Evolutionary conservation across 345 rosid genomes (phyloP), one percentile per base, ranked within the genome.

Genomic region (Erucastrum elatum): DNA sequence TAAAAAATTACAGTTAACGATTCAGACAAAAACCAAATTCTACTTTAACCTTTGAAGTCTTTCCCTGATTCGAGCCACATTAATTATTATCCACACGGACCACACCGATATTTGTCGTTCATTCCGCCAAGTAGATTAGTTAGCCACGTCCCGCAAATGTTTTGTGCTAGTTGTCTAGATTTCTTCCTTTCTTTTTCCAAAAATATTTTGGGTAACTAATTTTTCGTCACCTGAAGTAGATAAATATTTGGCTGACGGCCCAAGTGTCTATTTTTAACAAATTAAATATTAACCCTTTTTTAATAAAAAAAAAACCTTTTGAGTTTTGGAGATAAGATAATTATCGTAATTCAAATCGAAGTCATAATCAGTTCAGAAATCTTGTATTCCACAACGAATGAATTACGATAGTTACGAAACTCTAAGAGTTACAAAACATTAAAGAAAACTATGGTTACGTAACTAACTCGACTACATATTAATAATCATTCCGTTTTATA

Each of bases 111-210:
- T 31, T 65, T 78, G 67, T 71, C 76, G 39, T 56, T 17, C 67
- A 39, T 58, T 72, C 67, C 21, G 37, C 68, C 77, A 78, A 72
- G 77, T 78, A 79, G 82, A 73, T 72, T 79, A 66, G 69, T 79
- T 49, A 26, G 70, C 73, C 82, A 79, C 77, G 74, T 72, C 82
- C 67, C 34, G 68, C 46, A 27, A 77, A n/a, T 78, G 62, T 59
- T 30, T 72, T 35, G 15, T 51, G 44, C 64, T 62, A 69, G 56
- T 69, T 39, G 64, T 76, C 62, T 27, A 21, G 51, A 39, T 64
- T 65, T 35, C 21, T 0, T 25, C 21, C 11, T 9, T 39, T 8
- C 10, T 39, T 7, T 21, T 0, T 3, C 11, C 46, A 11, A 21
- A 3, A 6, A 9, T 59, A 4, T 9, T 59, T 26, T 21, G 64